Base-by-base conservation (phyloP, 1,284 basidiomycete genomes). In the Apiotrichum sp. region DNA sequence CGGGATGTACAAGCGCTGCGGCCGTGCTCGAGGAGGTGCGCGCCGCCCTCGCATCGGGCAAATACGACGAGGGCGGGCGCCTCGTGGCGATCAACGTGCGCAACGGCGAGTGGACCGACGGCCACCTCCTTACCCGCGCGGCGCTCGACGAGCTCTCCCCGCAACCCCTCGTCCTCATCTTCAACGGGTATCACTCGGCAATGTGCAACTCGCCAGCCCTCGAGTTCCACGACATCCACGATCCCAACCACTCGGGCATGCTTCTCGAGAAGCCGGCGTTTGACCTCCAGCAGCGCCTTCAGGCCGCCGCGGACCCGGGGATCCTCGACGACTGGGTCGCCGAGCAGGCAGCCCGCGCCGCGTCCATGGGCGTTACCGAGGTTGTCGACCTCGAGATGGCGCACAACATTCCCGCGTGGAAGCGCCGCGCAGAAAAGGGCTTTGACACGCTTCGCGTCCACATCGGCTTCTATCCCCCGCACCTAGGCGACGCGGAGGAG, bases 381-480 rank as follows among this genome's bases (percentile, higher is more conserved):
- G 64, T 74, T n/a, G 66, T 70, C 43, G 72, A 74, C 31, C 62
- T 74, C n/a, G 72, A 74, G 57, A 69, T 69, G 63, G 64, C 61
- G 8, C 63, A 65, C 59, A 71, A 70, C 54, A 63, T 71, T 10
- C 35, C 47, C 0, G 53, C 56, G 31, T 73, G 66, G 67, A 42
- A 52, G 44, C 50, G 68, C 4, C 63, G 72, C 0, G 58, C 60
- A 11, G 34, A 46, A 11, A 62, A 62, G 31, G 68, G 63, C 35
- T 62, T 71, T 43, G 29, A 59, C 39, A 43, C 47, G 6, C 64
- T 70, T 14, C 63, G 71, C 4, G 68, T 74, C 0, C 62, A 68
- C 42, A 59, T 64, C 33, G 72, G 71, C 2, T 65, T 73, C 54
- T 74, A 74, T 58, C 58, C 62, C 7, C 57, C 61, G 33, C 71